A percentile compares a stretch with the other conserved stretches of the same genome.
Conservation (phyloP, 139 green algal species). For the Ettlia oleoabundans region DNA sequence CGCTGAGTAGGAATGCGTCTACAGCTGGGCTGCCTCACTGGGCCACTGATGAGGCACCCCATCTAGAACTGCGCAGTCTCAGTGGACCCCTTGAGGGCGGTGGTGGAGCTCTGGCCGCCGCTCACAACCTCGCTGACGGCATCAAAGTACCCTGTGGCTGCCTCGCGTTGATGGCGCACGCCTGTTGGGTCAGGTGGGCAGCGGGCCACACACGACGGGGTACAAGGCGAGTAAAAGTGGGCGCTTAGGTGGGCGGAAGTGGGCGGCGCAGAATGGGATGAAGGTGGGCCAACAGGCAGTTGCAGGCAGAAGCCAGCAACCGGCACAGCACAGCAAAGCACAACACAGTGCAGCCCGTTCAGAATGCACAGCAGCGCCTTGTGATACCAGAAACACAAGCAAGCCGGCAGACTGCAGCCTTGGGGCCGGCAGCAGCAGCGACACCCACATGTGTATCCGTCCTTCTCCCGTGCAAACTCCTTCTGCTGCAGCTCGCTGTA, state of each 20-base stretch:
- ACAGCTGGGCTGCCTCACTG: too few relatives aligned
- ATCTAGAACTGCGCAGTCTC: slow-evolving; percentile 86
- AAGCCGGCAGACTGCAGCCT: background rate
- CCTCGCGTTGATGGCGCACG: slow-evolving; percentile 38
- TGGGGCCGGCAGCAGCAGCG: background rate
- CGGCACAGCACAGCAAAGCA: too few relatives aligned
- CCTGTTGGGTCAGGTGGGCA: background rate
- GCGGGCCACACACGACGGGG: too few relatives aligned
- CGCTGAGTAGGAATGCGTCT: too few relatives aligned
- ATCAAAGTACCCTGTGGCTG: slow-evolving; percentile 87
- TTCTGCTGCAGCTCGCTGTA: slow-evolving; percentile 81
- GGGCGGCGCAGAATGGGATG: too few relatives aligned
- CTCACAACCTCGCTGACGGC: slow-evolving; percentile 52
- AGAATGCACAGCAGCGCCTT: too few relatives aligned
- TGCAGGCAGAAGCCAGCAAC: too few relatives aligned
- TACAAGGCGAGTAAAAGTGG: background rate
- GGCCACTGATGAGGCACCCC: too few relatives aligned
- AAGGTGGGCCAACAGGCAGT: too few relatives aligned
- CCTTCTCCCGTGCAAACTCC: slow-evolving; percentile 78
- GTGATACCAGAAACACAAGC: background rate
- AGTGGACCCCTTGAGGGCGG: slow-evolving; percentile 74
- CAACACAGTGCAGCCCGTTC: too few relatives aligned
- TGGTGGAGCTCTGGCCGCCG: slow-evolving; percentile 57
- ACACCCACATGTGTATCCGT: slow-evolving; percentile 59
- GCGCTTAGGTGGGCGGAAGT: too few relatives aligned